These are phyloP conservation scores for Penicillium freii DNA, from an alignment of 2,329 filamentous ascomycete genomes.

Conservation along the genomic window DNA sequence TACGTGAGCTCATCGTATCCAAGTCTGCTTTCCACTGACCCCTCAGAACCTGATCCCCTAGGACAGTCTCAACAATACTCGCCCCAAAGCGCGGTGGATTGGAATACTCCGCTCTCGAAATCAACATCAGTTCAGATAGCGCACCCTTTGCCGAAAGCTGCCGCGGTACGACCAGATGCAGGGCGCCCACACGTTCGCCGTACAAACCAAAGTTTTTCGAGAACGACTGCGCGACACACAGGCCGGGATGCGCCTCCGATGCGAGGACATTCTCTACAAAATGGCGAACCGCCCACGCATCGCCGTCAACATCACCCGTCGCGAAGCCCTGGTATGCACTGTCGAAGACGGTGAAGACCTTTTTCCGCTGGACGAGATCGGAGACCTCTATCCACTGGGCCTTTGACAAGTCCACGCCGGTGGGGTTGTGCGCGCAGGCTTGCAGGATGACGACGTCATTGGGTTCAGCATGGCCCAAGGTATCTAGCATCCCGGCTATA, in stretches of 20 bases:
- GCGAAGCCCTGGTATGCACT: conserved; percentile 92
- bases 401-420: conserved; percentile 70
- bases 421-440: conserved; percentile 94
- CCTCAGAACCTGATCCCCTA: not conserved
- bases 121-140: not conserved
- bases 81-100: not conserved
- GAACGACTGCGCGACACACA: conserved; percentile 38
- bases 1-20: not conserved
- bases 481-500: not conserved
- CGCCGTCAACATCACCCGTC: conserved; percentile 55
- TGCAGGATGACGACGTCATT: conserved; percentile 82
- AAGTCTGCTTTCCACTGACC: not conserved
- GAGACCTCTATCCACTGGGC: conserved; percentile 82
- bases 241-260: not conserved
- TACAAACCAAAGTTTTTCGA: not conserved
- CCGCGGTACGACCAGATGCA: not conserved
- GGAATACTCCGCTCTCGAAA: not conserved
- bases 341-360: conserved; percentile 90
- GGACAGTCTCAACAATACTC: not conserved
- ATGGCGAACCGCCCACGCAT: conserved; percentile 79
- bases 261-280: conserved; percentile 39
- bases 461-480: conserved; percentile 60
- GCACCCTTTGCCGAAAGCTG: not conserved
- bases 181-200: not conserved
- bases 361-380: conserved; percentile 65